These are phyloP conservation scores for Thymus mandschuricus DNA, from an alignment of 257 asterid genomes.

Conservation along the genomic window DNA sequence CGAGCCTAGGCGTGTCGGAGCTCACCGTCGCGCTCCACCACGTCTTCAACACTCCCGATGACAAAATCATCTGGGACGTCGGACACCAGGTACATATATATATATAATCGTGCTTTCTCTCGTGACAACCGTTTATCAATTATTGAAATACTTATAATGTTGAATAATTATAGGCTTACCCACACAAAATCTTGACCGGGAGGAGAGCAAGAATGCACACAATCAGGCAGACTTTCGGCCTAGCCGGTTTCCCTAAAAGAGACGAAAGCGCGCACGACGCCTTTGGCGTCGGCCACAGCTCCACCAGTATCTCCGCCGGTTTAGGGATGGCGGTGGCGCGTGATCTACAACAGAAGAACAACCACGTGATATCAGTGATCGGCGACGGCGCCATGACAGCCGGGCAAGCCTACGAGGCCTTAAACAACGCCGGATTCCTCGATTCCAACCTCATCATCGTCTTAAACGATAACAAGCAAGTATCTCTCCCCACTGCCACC, in stretches of 20 bases:
- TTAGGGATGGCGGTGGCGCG: slow-evolving; percentile 83
- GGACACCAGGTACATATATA: slow-evolving; percentile 61
- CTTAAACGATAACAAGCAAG: slow-evolving; percentile 73
- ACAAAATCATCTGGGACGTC: slow-evolving; percentile 81
- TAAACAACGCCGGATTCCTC: slow-evolving; percentile 77
- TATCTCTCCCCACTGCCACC: slow-evolving; percentile 73
- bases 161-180: slow-evolving; percentile 40
- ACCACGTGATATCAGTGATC: slow-evolving; percentile 67
- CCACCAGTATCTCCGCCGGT: slow-evolving; percentile 76
- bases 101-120: no score
- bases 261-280: slow-evolving; percentile 74
- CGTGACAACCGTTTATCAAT: no score
- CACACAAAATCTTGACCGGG: slow-evolving; percentile 76
- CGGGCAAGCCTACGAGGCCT: slow-evolving; percentile 81
- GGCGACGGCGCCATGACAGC: slow-evolving; percentile 94
- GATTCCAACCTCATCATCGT: slow-evolving; percentile 65
- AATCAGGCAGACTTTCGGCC: slow-evolving; percentile 60
- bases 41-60: slow-evolving; percentile 65
- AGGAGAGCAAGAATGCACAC: slow-evolving; percentile 69
- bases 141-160: no score
- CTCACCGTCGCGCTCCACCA: slow-evolving; percentile 80
- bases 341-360: slow-evolving; percentile 59
- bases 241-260: slow-evolving; percentile 75
- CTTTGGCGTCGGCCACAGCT: slow-evolving; percentile 81
- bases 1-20: slow-evolving; percentile 69